Evolutionary conservation across 1,284 basidiomycete species (phyloP).

Genomic region (Ceratobasidium sp.): DNA sequence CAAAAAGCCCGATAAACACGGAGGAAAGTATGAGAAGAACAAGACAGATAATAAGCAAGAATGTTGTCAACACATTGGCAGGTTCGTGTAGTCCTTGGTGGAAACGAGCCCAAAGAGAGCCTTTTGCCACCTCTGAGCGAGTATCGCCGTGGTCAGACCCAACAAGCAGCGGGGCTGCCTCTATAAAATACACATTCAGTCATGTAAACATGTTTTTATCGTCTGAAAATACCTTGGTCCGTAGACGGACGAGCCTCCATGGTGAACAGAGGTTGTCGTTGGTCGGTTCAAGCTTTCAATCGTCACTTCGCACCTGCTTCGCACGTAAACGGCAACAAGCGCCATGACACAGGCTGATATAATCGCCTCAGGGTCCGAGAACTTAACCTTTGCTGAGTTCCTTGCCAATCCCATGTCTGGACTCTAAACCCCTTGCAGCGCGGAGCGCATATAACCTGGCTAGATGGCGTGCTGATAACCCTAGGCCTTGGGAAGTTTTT

Average conservation of each 20-base stretch:
- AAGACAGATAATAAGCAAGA: conserved; percentile 81
- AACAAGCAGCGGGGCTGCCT: conserved; percentile 46
- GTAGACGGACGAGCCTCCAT: conserved; percentile 46
- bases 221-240: conserved; percentile 37
- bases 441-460: conserved; percentile 30
- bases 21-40: conserved; percentile 84
- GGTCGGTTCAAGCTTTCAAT: conserved; percentile 19
- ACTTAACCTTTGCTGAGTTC: conserved; percentile 9
- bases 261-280: conserved; percentile 39
- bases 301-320: conserved; percentile 19
- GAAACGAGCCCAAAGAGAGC: conserved; percentile 52
- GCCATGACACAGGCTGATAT: conserved; percentile 27
- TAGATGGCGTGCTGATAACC: conserved; percentile 38
- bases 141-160: conserved; percentile 40
- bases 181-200: conserved; percentile 1
- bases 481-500: conserved; percentile 11
- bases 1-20: conserved; percentile 92
- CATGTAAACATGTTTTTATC: neutral
- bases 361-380: conserved; percentile 36
- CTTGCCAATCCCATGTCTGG: conserved; percentile 21
- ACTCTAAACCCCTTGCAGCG: neutral
- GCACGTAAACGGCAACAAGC: conserved; percentile 8
- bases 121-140: conserved; percentile 42
- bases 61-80: conserved; percentile 85
- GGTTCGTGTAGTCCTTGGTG: conserved; percentile 68